Base-by-base conservation (phyloP, 805 yeast species). In the Metschnikowia kofuensis region DNA sequence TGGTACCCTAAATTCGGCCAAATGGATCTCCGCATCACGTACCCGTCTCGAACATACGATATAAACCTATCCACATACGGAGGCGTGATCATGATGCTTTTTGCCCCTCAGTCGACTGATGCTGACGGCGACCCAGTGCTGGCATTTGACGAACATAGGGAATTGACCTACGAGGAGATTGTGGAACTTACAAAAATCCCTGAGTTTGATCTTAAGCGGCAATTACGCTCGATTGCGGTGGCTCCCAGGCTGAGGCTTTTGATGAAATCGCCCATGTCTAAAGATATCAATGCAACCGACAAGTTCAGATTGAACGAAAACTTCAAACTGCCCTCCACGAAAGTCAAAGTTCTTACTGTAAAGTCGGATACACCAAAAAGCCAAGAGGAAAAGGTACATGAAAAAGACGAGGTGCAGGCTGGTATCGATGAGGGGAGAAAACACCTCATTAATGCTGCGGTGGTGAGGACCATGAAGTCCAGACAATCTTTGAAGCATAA, bases 1-100 rank as follows among this genome's bases (percentile, higher is more conserved):
- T 94, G 97, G 97, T 84, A 89, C 35, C 88, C 91, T 26, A 83
- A 83, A 55, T 79, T 88, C 60, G 96, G 97, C 6, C 81, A 88
- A 6, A 84, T 89, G 50, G 97, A 91, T 58, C 74, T 92, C 47
- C 75, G 86, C 44, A 83, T 86, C 57, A 76, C 83, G 34, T 87
- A 84, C 56, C 83, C 85, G 6, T 77, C 82, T 31, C 78, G 80
- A 42, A 78, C 85, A 1, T 91, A 92, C 60, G 91, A 87, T 49
- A 77, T 91, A 38, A 87, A 83, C 53, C 77, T 90, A 80, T 84
- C 97, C 0, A 77, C 95, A 0, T 82, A 84, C 55, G 85, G 96
- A 11, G 91, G 87, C n/a, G 68, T 87, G 0, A 82, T 94, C 27
- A 77, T 92, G 63, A 64, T 88, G 47, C 75, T 90, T 38, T 92